Percentiles rank a stretch among this genome's conserved stretches.
phyloP scores from a whole-genome alignment of 139 green algal genomes.

The Tetraselmis striata region DNA sequence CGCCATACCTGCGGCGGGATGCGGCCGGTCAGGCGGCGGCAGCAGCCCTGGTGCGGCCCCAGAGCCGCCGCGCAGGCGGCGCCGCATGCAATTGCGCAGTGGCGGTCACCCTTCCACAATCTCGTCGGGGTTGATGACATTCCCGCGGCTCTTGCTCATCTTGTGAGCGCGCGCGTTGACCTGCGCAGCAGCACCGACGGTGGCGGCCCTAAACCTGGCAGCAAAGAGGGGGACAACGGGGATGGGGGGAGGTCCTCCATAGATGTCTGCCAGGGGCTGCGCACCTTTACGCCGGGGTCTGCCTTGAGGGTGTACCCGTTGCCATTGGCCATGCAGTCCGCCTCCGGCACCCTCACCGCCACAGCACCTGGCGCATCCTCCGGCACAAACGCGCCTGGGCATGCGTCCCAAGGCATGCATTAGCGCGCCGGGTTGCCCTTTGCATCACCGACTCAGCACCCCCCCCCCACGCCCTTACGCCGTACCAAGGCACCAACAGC shows the following conservation, averaged over 20 bases:
- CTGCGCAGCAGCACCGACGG: background rate
- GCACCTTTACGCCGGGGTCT: conserved; percentile 41
- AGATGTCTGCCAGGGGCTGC: too few relatives aligned
- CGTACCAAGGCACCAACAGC: background rate
- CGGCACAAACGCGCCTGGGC: background rate
- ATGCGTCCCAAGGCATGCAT: background rate
- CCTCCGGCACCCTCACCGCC: conserved; percentile 29
- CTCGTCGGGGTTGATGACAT: conserved; percentile 98
- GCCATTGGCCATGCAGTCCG: conserved; percentile 60
- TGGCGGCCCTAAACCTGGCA: too few relatives aligned
- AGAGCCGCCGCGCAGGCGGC: too few relatives aligned
- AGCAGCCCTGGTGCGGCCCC: too few relatives aligned
- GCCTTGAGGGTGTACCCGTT: conserved; percentile 55
- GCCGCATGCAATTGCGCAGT: too few relatives aligned
- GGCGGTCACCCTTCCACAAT: conserved; percentile 51
- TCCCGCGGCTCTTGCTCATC: conserved; percentile 95
- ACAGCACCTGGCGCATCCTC: conserved; percentile 19
- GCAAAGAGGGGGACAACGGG: too few relatives aligned
- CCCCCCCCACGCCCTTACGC: conserved; percentile 5
- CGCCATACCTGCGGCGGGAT: conserved; percentile 40
- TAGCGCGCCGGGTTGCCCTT: too few relatives aligned
- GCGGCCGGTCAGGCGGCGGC: too few relatives aligned
- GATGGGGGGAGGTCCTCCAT: too few relatives aligned
- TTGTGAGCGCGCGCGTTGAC: conserved; percentile 87
- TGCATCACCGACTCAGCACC: conserved; percentile 33